Percentiles rank a stretch among this genome's conserved stretches.
These are phyloP conservation scores for Alisma plantagoaquatica DNA, from an alignment of 106 monocot species.

Conservation along the genomic window DNA sequence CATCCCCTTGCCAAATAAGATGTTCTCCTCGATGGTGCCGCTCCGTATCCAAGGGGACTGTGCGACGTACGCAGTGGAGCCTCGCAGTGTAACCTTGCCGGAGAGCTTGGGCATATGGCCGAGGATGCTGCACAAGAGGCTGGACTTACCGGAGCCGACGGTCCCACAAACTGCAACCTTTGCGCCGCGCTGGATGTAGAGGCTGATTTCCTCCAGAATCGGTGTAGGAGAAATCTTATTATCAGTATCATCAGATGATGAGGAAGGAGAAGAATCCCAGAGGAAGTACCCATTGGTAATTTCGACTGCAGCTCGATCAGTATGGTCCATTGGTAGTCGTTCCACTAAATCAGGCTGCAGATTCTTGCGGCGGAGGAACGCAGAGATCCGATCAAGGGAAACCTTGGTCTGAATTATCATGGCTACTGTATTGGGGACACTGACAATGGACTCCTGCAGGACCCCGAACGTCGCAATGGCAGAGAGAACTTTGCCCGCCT, in stretches of 20 bases:
- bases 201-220: conserved; percentile 46
- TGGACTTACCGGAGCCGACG: conserved; percentile 85
- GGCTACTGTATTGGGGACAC: conserved; percentile 84
- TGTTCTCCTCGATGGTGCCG: conserved; percentile 59
- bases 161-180: conserved; percentile 74
- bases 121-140: conserved; percentile 75
- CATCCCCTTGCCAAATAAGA: conserved; percentile 77
- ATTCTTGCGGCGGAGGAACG: conserved; percentile 28
- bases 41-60: conserved; percentile 83
- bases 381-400: conserved; percentile 71
- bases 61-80: conserved; percentile 65
- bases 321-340: conserved; percentile 62
- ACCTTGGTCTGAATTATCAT: conserved; percentile 96
- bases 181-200: conserved; percentile 59
- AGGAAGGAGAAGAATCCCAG: conserved; percentile 91
- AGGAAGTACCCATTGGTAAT: conserved; percentile 68
- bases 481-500: conserved; percentile 83
- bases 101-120: conserved; percentile 90
- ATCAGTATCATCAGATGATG: no score
- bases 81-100: conserved; percentile 57
- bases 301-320: conserved; percentile 50
- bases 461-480: conserved; percentile 92
- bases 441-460: conserved; percentile 91
- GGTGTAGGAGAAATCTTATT: conserved; percentile 25
- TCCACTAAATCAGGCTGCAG: conserved; percentile 20